Percentiles rank a stretch among this genome's conserved stretches.
Conservation (phyloP, 1,284 basidiomycete species). For the Chalciporus sp. region DNA sequence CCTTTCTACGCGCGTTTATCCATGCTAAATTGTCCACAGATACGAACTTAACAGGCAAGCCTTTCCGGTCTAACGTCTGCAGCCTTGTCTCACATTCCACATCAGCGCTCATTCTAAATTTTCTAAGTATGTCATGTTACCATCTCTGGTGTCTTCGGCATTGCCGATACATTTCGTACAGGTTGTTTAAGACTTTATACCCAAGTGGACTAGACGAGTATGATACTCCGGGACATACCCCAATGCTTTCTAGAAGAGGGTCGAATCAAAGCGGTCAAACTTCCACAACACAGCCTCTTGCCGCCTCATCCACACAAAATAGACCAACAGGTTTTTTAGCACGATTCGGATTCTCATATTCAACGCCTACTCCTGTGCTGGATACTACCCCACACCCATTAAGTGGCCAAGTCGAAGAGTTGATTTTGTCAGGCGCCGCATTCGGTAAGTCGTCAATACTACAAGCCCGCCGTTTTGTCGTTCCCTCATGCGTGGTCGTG, state of each 20-base stretch:
- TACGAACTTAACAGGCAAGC: conserved; percentile 63
- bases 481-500: neutral
- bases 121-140: conserved; percentile 50
- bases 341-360: conserved; percentile 32
- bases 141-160: neutral
- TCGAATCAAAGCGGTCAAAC: conserved; percentile 30
- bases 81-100: conserved; percentile 9
- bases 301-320: conserved; percentile 19
- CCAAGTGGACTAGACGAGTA: conserved; percentile 63
- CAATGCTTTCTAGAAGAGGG: conserved; percentile 43
- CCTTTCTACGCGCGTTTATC: neutral
- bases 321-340: conserved; percentile 40
- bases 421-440: conserved; percentile 72
- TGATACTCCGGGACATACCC: conserved; percentile 50
- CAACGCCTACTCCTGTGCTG: conserved; percentile 18
- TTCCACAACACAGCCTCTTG: conserved; percentile 28
- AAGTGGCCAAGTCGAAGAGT: conserved; percentile 66
- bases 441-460: conserved; percentile 52
- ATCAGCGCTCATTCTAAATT: conserved; percentile 72
- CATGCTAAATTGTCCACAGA: conserved; percentile 32
- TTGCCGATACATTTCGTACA: conserved; percentile 26
- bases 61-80: conserved; percentile 8
- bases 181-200: conserved; percentile 73
- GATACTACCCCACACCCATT: conserved; percentile 26
- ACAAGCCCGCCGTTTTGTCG: neutral